Conservation (phyloP, 2,329 filamentous ascomycete species). For the Huntiella bhutanensis region DNA sequence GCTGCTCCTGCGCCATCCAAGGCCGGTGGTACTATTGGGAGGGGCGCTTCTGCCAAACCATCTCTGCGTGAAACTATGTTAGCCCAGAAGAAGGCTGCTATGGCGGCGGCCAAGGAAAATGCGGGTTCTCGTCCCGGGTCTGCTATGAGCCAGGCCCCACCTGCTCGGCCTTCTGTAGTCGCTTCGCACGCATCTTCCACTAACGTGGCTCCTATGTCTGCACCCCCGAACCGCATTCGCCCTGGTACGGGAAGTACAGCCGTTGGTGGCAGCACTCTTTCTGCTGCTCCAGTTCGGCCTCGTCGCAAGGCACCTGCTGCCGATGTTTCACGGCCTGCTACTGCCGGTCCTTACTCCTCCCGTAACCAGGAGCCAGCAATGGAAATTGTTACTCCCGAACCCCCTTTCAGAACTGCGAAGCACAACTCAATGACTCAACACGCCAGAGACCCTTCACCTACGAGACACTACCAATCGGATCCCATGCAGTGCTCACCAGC, state of each 20-base stretch:
- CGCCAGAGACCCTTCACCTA: no score
- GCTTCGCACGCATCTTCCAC: conserved; percentile 17
- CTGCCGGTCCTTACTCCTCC: conserved; percentile 46
- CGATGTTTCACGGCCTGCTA: conserved; percentile 36
- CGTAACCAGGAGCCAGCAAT: conserved; percentile 30
- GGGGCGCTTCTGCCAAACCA: conserved; percentile 24
- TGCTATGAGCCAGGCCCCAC: conserved; percentile 43
- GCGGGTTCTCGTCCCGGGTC: conserved; percentile 40
- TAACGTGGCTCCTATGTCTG: conserved; percentile 14
- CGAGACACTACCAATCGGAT: conserved; percentile 5
- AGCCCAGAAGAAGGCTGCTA: conserved; percentile 51
- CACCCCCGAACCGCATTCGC: conserved; percentile 14
- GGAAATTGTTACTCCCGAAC: conserved; percentile 19
- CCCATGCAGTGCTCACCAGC: conserved; percentile 7
- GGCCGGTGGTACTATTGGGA: conserved; percentile 28
- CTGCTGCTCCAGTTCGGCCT: conserved; percentile 44
- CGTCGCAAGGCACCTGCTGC: conserved; percentile 34
- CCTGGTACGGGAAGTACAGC: conserved; percentile 24
- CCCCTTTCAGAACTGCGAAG: conserved; percentile 25
- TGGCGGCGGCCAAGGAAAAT: conserved; percentile 27
- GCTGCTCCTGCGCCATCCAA: conserved; percentile 35
- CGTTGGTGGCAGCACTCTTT: conserved; percentile 36
- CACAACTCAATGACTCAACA: neutral
- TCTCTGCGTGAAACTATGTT: conserved; percentile 69
- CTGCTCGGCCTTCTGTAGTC: conserved; percentile 22